Conservation (phyloP, 345 rosid species). For the Rhizophora mangle region DNA sequence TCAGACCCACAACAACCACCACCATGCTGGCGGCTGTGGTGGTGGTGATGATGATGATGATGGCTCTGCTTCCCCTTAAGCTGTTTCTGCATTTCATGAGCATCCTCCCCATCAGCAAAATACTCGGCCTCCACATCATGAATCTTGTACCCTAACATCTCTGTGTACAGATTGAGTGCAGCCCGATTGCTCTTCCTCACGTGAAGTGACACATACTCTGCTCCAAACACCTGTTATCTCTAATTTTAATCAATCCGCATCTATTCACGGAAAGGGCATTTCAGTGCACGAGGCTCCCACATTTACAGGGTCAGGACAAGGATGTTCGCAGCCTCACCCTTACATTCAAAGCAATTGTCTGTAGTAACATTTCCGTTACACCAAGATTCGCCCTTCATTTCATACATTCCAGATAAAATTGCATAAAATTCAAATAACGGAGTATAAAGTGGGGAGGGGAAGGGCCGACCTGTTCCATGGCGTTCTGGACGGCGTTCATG, state of each 20-base stretch:
- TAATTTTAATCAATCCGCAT: too few species aligned
- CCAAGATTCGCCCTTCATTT: too few species aligned
- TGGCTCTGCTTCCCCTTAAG: conserved; percentile 79
- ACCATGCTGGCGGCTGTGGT: conserved; percentile 46
- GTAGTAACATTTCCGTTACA: too few species aligned
- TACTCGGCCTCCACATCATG: conserved; percentile 94
- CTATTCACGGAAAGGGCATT: too few species aligned
- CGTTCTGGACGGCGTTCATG: conserved; percentile 97
- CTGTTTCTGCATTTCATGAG: conserved; percentile 94
- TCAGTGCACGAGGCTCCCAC: too few species aligned
- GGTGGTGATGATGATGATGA: conserved; percentile 44
- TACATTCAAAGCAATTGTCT: too few species aligned
- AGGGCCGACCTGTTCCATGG: conserved; percentile 81
- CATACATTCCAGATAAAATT: not conserved
- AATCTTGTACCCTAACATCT: conserved; percentile 81
- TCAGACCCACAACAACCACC: conserved; percentile 79
- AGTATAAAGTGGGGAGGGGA: not conserved
- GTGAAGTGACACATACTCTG: conserved; percentile 89
- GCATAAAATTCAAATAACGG: not conserved
- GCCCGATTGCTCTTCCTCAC: conserved; percentile 98
- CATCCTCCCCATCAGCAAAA: conserved; percentile 98
- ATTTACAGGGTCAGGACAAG: too few species aligned
- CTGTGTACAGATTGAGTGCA: conserved; percentile 84
- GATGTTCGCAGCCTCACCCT: too few species aligned
- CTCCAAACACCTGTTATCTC: conserved; percentile 63